Evolutionary conservation across 78 protist species (phyloP).

Genomic region (Ministeria vibrans): DNA sequence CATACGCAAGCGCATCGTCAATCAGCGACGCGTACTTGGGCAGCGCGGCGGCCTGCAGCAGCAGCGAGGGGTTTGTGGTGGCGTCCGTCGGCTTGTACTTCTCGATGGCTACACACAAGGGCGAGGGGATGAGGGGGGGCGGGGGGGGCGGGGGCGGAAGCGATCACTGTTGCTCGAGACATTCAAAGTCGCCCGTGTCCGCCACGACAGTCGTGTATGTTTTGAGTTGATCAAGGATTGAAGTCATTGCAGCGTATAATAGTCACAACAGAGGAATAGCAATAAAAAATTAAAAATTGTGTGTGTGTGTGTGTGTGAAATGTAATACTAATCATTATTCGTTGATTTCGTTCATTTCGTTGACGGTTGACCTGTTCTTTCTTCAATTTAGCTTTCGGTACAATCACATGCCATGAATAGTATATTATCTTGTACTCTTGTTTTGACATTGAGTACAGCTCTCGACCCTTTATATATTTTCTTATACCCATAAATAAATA

Average conservation of each 20-base stretch:
- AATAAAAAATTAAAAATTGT: too few species aligned
- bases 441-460: too few species aligned
- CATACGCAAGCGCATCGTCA: slow-evolving; percentile 75
- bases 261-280: not conserved
- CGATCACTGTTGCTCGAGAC: not conserved
- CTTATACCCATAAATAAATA: too few species aligned
- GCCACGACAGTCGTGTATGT: slow-evolving; percentile 73
- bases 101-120: slow-evolving; percentile 21
- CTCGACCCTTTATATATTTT: too few species aligned
- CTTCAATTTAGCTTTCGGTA: too few species aligned
- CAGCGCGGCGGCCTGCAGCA: slow-evolving; percentile 64
- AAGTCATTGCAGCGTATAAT: not conserved
- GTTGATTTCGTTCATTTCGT: too few species aligned
- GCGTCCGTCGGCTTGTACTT: slow-evolving; percentile 82
- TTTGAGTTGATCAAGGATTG: slow-evolving; percentile 26
- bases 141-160: not conserved
- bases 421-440: too few species aligned
- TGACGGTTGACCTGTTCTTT: too few species aligned
- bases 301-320: not conserved
- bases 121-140: not conserved
- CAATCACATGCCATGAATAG: too few species aligned
- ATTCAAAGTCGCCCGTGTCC: slow-evolving; percentile 85
- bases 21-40: slow-evolving; percentile 60
- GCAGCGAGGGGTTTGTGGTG: slow-evolving; percentile 95
- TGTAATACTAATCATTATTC: too few species aligned